Percentiles rank a stretch among this genome's conserved stretches.
Conservation (phyloP, 176 grass and related monocot genomes). For the Eleusine indica region DNA sequence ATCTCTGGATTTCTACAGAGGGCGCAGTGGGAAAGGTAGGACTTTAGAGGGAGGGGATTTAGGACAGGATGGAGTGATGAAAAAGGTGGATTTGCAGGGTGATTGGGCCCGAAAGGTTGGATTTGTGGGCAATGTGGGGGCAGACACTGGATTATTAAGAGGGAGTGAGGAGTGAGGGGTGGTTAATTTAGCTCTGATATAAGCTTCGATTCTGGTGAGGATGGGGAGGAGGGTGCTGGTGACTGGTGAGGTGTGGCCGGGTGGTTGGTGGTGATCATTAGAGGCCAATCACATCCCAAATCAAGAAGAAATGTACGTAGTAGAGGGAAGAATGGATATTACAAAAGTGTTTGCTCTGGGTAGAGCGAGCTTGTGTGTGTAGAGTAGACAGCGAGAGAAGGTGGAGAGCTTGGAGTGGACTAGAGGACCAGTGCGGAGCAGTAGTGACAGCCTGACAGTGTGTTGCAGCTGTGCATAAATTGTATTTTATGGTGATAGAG, state of each 20-base stretch:
- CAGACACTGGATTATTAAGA: slow-evolving; percentile 33
- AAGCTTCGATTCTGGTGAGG: slow-evolving; percentile 34
- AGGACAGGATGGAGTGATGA: slow-evolving; percentile 52
- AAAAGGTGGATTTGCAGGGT: slow-evolving; percentile 34
- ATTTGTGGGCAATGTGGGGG: slow-evolving; percentile 48
- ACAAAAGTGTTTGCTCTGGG: slow-evolving; percentile 31
- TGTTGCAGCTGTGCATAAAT: slow-evolving; percentile 17
- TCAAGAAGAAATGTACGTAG: slow-evolving; percentile 34
- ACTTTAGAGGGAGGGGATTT: slow-evolving; percentile 44
- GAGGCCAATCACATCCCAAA: slow-evolving; percentile 39
- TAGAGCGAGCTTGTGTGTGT: slow-evolving; percentile 1
- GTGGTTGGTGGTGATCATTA: slow-evolving; percentile 55
- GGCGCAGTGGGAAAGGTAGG: slow-evolving; percentile 40
- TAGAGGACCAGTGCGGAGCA: slow-evolving; percentile 24
- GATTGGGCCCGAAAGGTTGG: slow-evolving; percentile 38
- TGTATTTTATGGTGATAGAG: background rate
- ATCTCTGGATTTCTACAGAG: slow-evolving; percentile 39
- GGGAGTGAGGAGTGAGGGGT: background rate
- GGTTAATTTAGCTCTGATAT: slow-evolving; percentile 41
- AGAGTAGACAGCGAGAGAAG: too few relatives aligned
- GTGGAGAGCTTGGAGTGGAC: background rate
- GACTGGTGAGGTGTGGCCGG: slow-evolving; percentile 1
- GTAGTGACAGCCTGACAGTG: slow-evolving; percentile 18
- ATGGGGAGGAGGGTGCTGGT: background rate
- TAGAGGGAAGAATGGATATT: background rate